Base-by-base conservation (phyloP, 2,329 filamentous ascomycete genomes). In the Cladophialophora chaetospira region DNA sequence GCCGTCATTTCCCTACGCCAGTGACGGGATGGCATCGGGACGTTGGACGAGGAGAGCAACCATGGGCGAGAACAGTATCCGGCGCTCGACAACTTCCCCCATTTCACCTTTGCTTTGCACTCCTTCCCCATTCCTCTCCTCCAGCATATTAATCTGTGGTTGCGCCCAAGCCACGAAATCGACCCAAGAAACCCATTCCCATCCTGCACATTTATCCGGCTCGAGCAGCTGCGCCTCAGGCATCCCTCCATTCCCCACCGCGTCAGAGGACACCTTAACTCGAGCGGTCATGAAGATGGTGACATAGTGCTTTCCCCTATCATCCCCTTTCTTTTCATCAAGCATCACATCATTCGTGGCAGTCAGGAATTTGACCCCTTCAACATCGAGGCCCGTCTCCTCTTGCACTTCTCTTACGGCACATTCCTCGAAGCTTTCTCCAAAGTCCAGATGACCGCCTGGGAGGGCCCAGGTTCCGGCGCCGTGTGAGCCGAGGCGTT, bases 391-490 rank as follows among this genome's bases (percentile, higher is more conserved):
- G 0, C 81, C 86, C 0, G 88, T 90, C 67, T 93, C 89, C 68
- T 93, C 89, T 0, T 82, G 67, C 0, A 82, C 76, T 71, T 93
- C 89, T 3, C 89, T 80, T 44, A 73, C 78, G 0, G 88, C 87
- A 57, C 88, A 91, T 0, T 72, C 69, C 17, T 83, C 76, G 28
- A 84, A 78, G 1, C 76, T 77, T 68, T 93, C 89, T 60, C 82
- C 81, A 55, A 82, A 81, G 59, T 93, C 89, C 13, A 92, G 79
- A 65, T 93, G 88, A 0, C 89, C 89, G 19, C 89, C 89, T 0
- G 89, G 88, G 11, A 90, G 80, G 47, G 85, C 85, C 72, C 81
- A 84, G 0, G 81, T 85, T 1, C 82, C 85, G 82, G 28, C 71
- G 25, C 79, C 79, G 54, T 76, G 75, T 43, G 74, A 76, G 25